A percentile compares a stretch with the other conserved stretches of the same genome.
Conservation (phyloP, 2,329 filamentous ascomycete genomes). For the Cladosporium sp. region DNA sequence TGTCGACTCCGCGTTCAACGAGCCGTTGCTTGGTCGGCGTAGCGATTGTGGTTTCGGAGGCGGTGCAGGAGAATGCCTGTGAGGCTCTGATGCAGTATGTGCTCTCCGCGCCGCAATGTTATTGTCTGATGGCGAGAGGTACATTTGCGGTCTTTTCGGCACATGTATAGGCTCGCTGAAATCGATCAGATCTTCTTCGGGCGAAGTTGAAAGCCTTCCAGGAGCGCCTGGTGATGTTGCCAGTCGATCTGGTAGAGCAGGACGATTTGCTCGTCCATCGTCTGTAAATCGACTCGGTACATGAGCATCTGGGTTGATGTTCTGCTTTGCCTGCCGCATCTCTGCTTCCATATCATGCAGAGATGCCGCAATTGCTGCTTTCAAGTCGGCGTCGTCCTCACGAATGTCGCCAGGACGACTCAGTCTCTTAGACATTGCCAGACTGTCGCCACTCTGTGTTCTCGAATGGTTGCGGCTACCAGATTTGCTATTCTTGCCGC, state of each 20-base stretch:
- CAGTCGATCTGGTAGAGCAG: neutral
- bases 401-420: slow-evolving; percentile 32
- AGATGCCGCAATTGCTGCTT: slow-evolving; percentile 46
- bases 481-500: slow-evolving; percentile 30
- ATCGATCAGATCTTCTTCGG: slow-evolving; percentile 43
- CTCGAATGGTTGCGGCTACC: slow-evolving; percentile 28
- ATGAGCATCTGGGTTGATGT: slow-evolving; percentile 34
- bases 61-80: slow-evolving; percentile 28
- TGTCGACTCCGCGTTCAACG: slow-evolving; percentile 3
- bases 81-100: slow-evolving; percentile 21
- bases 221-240: slow-evolving; percentile 5
- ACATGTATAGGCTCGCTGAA: slow-evolving; percentile 35
- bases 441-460: slow-evolving; percentile 27
- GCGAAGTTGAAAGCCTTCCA: slow-evolving; percentile 15
- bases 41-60: slow-evolving; percentile 30
- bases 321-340: slow-evolving; percentile 31
- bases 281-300: slow-evolving; percentile 10
- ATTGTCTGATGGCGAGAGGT: slow-evolving; percentile 11
- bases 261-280: slow-evolving; percentile 6
- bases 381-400: slow-evolving; percentile 46
- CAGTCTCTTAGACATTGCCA: slow-evolving; percentile 29
- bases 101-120: slow-evolving; percentile 1
- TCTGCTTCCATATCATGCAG: slow-evolving; percentile 41
- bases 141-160: slow-evolving; percentile 26
- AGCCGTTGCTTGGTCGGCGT: slow-evolving; percentile 12